Evolutionary conservation across 495 filamentous ascomycete species (phyloP).

Genomic region (Lepraria neglecta): DNA sequence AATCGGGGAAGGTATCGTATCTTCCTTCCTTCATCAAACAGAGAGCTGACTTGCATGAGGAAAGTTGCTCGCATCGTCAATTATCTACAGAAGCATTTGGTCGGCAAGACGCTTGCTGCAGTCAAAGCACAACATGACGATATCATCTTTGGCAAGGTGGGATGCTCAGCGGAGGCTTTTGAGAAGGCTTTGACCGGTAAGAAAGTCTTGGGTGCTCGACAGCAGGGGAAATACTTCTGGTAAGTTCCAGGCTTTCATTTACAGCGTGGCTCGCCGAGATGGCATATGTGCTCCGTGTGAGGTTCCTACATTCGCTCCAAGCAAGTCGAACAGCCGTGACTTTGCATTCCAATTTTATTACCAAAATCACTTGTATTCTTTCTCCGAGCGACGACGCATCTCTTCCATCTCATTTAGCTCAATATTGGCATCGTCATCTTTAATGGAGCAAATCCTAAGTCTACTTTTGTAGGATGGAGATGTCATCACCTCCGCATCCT

Average conservation of each 20-base stretch:
- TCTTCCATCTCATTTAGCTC: not conserved
- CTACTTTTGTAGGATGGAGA: slow-evolving; percentile 42
- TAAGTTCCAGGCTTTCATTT: slow-evolving; percentile 24
- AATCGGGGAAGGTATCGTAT: slow-evolving; percentile 58
- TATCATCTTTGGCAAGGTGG: slow-evolving; percentile 82
- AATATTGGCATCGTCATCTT: not conserved
- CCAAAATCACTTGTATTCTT: too few relatives aligned
- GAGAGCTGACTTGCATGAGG: slow-evolving; percentile 2
- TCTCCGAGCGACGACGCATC: not conserved
- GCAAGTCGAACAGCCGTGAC: not conserved
- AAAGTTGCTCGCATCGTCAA: slow-evolving; percentile 75
- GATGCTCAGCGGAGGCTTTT: slow-evolving; percentile 67
- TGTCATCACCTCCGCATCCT: slow-evolving; percentile 71
- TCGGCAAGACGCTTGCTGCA: slow-evolving; percentile 69
- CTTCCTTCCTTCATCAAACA: not conserved
- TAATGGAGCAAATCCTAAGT: not conserved
- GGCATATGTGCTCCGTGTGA: too few relatives aligned
- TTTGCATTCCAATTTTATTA: too few relatives aligned
- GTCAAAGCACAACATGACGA: slow-evolving; percentile 68
- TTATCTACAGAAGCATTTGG: slow-evolving; percentile 70
- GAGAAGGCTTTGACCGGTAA: slow-evolving; percentile 67
- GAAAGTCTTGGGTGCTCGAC: slow-evolving; percentile 64
- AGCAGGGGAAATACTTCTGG: slow-evolving; percentile 98
- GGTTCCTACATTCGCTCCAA: not conserved
- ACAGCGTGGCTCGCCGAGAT: not conserved